Conservation (phyloP, 78 protist genomes). For the Creolimax fragrantissima region DNA sequence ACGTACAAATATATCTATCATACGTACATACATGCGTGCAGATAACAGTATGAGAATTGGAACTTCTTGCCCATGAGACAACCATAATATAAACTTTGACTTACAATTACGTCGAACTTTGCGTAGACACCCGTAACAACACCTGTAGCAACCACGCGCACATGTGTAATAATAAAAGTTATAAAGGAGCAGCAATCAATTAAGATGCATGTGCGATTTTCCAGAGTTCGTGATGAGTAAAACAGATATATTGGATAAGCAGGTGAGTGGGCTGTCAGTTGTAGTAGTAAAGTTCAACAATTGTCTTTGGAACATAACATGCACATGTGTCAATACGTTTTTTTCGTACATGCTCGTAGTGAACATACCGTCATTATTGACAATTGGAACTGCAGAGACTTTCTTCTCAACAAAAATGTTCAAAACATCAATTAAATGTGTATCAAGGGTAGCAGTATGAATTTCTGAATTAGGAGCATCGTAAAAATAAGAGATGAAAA, state of each 20-base stretch:
- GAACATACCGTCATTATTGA: conserved; percentile 17
- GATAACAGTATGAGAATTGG: no score
- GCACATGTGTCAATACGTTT: no score
- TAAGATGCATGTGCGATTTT: background rate
- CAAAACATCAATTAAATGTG: background rate
- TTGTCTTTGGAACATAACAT: no score
- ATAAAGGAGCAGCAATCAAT: background rate
- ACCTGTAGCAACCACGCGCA: background rate
- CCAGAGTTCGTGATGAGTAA: background rate
- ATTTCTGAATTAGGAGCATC: background rate
- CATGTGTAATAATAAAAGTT: background rate
- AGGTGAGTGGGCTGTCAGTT: background rate
- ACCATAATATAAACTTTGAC: no score
- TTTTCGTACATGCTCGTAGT: no score
- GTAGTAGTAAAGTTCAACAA: background rate
- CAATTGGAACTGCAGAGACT: conserved; percentile 40
- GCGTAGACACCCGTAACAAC: background rate
- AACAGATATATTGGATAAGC: background rate
- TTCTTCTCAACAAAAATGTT: background rate
- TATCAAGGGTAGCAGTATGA: background rate
- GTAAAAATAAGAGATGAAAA: no score
- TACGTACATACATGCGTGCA: background rate
- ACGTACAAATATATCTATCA: background rate
- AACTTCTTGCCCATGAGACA: no score
- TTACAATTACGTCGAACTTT: background rate